Evolutionary conservation across 2,329 filamentous ascomycete genomes (phyloP).

Genomic region (Colletotrichum sansevieriae): DNA sequence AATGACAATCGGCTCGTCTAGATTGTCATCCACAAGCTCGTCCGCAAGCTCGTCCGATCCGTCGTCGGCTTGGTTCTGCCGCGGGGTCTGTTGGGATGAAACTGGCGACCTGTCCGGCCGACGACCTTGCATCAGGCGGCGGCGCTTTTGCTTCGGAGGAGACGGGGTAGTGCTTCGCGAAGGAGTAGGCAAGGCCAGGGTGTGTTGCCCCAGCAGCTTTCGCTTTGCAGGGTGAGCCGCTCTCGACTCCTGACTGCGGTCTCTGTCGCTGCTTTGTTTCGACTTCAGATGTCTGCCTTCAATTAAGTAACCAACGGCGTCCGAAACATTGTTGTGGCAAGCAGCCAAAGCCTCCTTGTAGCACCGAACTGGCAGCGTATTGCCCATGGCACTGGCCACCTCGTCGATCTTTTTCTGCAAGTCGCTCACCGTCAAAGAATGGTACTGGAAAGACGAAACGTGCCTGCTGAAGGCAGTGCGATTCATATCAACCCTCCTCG

Average conservation of each 20-base stretch:
- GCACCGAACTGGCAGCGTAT: conserved; percentile 47
- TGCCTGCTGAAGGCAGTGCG: conserved; percentile 68
- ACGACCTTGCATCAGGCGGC: conserved; percentile 54
- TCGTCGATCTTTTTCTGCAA: conserved; percentile 53
- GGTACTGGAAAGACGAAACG: conserved; percentile 59
- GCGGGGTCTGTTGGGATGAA: conserved; percentile 40
- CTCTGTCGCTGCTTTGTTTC: conserved; percentile 43
- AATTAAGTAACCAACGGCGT: conserved; percentile 50
- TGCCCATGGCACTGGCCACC: conserved; percentile 53
- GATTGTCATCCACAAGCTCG: conserved; percentile 47
- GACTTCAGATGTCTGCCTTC: conserved; percentile 43
- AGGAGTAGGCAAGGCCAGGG: conserved; percentile 37
- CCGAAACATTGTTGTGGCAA: conserved; percentile 52
- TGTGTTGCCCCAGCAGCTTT: conserved; percentile 42
- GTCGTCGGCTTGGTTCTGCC: conserved; percentile 45
- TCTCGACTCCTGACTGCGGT: conserved; percentile 40
- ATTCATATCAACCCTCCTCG: conserved; percentile 68
- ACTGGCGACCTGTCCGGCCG: conserved; percentile 44
- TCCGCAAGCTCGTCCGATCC: conserved; percentile 43
- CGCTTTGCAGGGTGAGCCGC: conserved; percentile 29
- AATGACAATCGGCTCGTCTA: conserved; percentile 46
- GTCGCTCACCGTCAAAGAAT: conserved; percentile 56
- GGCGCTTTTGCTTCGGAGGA: conserved; percentile 47
- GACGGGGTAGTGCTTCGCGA: conserved; percentile 45
- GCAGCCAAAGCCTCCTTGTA: conserved; percentile 51